Evolutionary conservation across 176 grass and related monocot genomes (phyloP).

Genomic region (Oryza officinalis): DNA sequence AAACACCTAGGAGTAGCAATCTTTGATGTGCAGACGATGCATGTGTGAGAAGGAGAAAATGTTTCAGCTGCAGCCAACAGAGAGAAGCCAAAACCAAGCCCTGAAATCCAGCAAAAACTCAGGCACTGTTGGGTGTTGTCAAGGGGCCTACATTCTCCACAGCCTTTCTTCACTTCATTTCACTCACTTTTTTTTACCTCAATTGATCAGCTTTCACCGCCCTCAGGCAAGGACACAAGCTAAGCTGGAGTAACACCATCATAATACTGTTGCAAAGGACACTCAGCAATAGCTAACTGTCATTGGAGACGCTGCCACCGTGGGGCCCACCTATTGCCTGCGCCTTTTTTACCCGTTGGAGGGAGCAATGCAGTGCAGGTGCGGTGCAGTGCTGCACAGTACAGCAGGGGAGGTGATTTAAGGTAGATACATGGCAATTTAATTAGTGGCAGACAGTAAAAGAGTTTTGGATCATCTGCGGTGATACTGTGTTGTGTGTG

Average conservation of each 20-base stretch:
- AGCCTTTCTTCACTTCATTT: neutral
- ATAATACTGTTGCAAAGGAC: constrained; percentile 10
- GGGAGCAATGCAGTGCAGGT: neutral
- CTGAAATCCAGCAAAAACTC: constrained; percentile 37
- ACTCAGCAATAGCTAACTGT: constrained; percentile 15
- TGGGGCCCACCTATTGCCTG: neutral
- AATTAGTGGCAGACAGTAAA: neutral
- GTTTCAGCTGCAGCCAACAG: constrained; percentile 29
- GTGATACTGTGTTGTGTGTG: neutral
- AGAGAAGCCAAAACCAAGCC: constrained; percentile 41
- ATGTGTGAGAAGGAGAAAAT: neutral
- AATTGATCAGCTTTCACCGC: constrained; percentile 27
- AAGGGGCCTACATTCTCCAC: constrained; percentile 28
- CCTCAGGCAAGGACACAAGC: neutral
- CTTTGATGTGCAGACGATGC: neutral
- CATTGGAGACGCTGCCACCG: constrained; percentile 1
- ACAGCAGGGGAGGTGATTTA: neutral
- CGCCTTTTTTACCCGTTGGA: constrained; percentile 33
- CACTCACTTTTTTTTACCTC: neutral
- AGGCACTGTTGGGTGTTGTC: constrained; percentile 31
- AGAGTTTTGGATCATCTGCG: constrained; percentile 14
- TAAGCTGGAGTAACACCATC: neutral
- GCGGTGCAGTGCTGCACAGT: neutral
- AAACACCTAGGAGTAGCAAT: neutral
- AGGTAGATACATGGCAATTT: neutral